Conservation (phyloP, 2,329 filamentous ascomycete species). For the Penicillium sp. region DNA sequence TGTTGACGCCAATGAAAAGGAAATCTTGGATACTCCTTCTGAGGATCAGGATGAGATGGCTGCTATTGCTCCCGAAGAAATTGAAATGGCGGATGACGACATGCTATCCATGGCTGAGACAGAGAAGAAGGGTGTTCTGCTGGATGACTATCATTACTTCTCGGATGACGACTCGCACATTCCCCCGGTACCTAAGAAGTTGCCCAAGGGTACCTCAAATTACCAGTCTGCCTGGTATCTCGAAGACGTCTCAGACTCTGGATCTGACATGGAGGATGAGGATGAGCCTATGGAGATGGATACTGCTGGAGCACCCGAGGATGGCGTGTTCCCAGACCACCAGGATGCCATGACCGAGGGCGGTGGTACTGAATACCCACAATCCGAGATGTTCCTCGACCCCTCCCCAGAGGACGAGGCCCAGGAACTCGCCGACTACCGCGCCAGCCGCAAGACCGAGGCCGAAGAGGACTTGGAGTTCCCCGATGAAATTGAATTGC, state of each 20-base stretch:
- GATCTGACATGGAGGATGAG: constrained; percentile 77
- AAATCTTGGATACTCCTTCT: constrained; percentile 67
- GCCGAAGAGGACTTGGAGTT: constrained; percentile 91
- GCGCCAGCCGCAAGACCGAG: constrained; percentile 73
- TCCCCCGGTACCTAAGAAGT: constrained; percentile 63
- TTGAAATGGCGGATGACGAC: constrained; percentile 70
- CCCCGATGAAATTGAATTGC: constrained; percentile 93
- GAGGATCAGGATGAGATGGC: constrained; percentile 80
- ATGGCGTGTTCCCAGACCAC: constrained; percentile 64
- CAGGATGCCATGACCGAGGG: constrained; percentile 66
- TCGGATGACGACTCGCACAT: constrained; percentile 73
- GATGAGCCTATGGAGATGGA: constrained; percentile 58
- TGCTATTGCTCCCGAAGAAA: constrained; percentile 82
- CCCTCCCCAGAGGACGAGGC: constrained; percentile 78
- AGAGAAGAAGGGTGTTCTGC: constrained; percentile 77
- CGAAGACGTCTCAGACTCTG: constrained; percentile 75
- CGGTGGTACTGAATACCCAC: constrained; percentile 83
- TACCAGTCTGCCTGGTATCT: constrained; percentile 96
- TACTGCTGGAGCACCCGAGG: constrained; percentile 67
- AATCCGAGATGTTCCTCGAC: constrained; percentile 88
- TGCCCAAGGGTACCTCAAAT: constrained; percentile 87
- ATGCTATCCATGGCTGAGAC: constrained; percentile 51
- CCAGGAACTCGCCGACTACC: constrained; percentile 76
- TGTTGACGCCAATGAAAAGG: constrained; percentile 57
- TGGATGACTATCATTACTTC: constrained; percentile 98